Conservation (phyloP, 371 early-diverging fungal genomes). For the Rhizomucor miehei region DNA sequence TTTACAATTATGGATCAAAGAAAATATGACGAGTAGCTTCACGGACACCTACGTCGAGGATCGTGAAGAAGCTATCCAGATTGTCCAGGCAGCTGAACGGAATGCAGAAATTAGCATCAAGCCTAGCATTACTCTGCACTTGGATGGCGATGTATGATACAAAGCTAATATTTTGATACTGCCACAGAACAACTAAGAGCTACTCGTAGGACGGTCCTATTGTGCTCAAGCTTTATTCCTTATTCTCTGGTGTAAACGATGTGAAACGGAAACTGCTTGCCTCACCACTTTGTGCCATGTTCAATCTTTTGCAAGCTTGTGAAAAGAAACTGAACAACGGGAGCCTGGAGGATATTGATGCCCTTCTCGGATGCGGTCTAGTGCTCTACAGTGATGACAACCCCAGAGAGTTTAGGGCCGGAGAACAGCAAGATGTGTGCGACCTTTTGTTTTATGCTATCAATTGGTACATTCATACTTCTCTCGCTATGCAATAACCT, state of each 20-base stretch:
- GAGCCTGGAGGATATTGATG: slow-evolving; percentile 68
- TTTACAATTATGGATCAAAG: slow-evolving; percentile 68
- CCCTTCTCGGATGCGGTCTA: slow-evolving; percentile 68
- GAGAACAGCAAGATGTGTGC: slow-evolving; percentile 35
- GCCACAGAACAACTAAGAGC: background rate
- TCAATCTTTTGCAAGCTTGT: slow-evolving; percentile 73
- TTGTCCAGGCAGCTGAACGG: slow-evolving; percentile 5
- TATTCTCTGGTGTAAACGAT: slow-evolving; percentile 21
- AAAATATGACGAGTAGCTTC: slow-evolving; percentile 64
- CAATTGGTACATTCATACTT: slow-evolving; percentile 51
- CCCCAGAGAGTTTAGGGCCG: slow-evolving; percentile 11
- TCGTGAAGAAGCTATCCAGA: slow-evolving; percentile 13
- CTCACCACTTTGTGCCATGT: slow-evolving; percentile 63
- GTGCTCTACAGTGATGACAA: slow-evolving; percentile 48
- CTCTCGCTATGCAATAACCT: background rate
- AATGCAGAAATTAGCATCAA: slow-evolving; percentile 9
- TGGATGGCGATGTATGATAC: slow-evolving; percentile 34
- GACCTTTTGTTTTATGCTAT: slow-evolving; percentile 56
- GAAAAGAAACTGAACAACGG: slow-evolving; percentile 57
- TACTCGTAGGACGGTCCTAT: slow-evolving; percentile 14
- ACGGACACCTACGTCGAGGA: slow-evolving; percentile 60
- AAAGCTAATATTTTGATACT: too few relatives aligned
- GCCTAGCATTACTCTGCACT: slow-evolving; percentile 38
- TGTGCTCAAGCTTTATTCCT: slow-evolving; percentile 22
- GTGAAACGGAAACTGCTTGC: slow-evolving; percentile 34